A percentile compares a stretch with the other conserved stretches of the same genome.
Conservation (phyloP, 2,329 filamentous ascomycete genomes). For the Colletotrichum siamense region DNA sequence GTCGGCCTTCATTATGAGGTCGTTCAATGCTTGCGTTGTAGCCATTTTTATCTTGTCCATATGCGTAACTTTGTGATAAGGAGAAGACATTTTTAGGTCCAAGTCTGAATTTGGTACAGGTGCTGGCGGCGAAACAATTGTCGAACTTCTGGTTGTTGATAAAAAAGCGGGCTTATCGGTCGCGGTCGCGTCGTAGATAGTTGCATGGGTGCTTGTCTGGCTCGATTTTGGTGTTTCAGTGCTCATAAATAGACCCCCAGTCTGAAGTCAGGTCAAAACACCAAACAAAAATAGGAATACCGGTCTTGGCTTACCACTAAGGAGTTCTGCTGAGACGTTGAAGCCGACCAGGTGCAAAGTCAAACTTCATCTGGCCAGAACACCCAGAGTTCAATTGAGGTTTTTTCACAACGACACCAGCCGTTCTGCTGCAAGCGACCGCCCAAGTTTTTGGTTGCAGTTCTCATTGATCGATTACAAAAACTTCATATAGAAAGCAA, state of each 20-base stretch:
- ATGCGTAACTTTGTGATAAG: not conserved
- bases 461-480: not conserved
- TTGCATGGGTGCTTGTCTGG: not conserved
- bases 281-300: not conserved
- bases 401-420: not conserved
- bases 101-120: not conserved
- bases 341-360: not conserved
- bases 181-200: not conserved
- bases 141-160: not conserved
- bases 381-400: not conserved
- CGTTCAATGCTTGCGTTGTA: accelerated
- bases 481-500: not conserved
- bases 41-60: not conserved
- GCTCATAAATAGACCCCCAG: not conserved
- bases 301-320: not conserved
- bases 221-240: not conserved
- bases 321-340: not conserved
- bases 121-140: not conserved
- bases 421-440: not conserved
- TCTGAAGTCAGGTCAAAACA: not conserved
- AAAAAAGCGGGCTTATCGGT: not conserved
- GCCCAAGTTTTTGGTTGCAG: accelerated
- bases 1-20: not conserved
- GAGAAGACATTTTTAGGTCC: not conserved
- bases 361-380: not conserved